Evolutionary conservation across 495 filamentous ascomycete genomes (phyloP).

Genomic region (Podospora pseudocomata): DNA sequence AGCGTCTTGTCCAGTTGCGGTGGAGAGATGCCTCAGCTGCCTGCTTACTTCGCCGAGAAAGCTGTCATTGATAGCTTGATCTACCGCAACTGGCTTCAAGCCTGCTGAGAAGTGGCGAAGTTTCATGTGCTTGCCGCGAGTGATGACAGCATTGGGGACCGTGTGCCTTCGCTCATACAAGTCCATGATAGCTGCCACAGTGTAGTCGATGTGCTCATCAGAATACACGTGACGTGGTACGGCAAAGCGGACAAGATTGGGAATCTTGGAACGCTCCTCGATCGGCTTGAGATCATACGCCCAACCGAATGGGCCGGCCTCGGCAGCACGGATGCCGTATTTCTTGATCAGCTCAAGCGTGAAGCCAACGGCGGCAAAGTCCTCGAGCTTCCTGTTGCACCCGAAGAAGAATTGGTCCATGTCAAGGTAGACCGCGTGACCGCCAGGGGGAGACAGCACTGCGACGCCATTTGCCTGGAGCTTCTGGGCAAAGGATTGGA

Average conservation of each 20-base stretch:
- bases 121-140: conserved; percentile 11
- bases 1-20: background rate
- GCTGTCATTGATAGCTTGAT: conserved; percentile 3
- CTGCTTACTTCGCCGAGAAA: background rate
- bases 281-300: conserved; percentile 2
- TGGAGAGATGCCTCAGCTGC: conserved; percentile 4
- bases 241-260: conserved; percentile 9
- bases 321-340: conserved; percentile 8
- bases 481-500: conserved; percentile 10
- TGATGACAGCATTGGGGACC: conserved; percentile 9
- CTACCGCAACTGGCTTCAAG: conserved; percentile 4
- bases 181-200: conserved; percentile 5
- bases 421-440: conserved; percentile 7
- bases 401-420: conserved; percentile 11
- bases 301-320: conserved; percentile 8
- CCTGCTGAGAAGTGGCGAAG: conserved; percentile 14
- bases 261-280: conserved; percentile 5
- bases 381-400: conserved; percentile 5
- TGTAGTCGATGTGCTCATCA: conserved; percentile 9
- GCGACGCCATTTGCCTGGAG: conserved; percentile 6
- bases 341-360: conserved; percentile 8
- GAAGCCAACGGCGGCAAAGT: conserved; percentile 9
- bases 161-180: conserved; percentile 9
- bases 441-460: conserved; percentile 1
- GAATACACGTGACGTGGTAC: conserved; percentile 7